Conservation (phyloP, 768 basidiomycete genomes). For the Termitomyces sp. region DNA sequence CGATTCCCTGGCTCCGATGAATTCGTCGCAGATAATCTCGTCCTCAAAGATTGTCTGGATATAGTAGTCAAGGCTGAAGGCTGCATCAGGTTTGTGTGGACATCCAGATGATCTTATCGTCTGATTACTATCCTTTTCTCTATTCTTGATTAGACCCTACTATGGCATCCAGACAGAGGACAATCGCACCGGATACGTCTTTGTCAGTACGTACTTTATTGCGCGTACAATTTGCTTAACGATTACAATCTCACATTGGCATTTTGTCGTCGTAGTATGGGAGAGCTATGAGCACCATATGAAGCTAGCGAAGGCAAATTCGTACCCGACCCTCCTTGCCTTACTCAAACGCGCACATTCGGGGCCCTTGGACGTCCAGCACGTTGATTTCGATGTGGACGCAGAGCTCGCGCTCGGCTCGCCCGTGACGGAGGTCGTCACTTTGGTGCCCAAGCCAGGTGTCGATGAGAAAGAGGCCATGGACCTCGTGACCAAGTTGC, state of each 20-base stretch:
- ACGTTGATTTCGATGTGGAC: conserved; percentile 8
- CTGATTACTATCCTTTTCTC: not conserved
- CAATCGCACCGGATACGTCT: conserved; percentile 4
- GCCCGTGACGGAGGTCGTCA: conserved; percentile 2
- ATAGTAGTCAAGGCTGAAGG: conserved; percentile 6
- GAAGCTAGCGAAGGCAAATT: conserved; percentile 1
- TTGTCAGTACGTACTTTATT: conserved; percentile 8
- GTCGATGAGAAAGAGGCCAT: not conserved
- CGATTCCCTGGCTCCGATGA: conserved; percentile 10
- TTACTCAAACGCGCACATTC: not conserved
- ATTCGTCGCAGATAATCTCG: conserved; percentile 2
- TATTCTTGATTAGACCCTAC: not conserved
- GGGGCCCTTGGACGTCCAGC: conserved; percentile 2
- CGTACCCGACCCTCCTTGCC: not conserved
- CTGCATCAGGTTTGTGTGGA: conserved; percentile 7
- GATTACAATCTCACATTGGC: not conserved
- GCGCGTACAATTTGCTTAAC: not conserved
- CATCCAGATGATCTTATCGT: not conserved
- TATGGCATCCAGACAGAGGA: conserved; percentile 13
- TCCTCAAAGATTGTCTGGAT: conserved; percentile 5
- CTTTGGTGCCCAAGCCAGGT: not conserved
- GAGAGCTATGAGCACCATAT: conserved; percentile 7
- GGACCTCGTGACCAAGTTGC: not conserved
- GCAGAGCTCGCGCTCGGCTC: not conserved
- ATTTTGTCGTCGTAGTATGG: conserved; percentile 2